Evolutionary conservation across 768 basidiomycete species (phyloP).

Genomic region (Daedalea quercina): DNA sequence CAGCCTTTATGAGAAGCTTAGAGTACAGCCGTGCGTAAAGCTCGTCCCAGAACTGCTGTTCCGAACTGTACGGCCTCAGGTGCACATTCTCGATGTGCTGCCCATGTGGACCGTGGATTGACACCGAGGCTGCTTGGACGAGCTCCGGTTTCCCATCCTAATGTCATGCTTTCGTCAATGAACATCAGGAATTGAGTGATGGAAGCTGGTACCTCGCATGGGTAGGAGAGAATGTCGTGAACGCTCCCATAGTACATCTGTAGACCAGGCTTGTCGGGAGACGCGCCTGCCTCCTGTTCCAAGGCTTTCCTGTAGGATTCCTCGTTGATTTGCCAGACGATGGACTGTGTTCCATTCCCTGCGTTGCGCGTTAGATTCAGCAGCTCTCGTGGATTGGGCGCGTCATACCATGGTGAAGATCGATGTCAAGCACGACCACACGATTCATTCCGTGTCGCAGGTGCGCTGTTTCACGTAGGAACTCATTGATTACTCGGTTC

Average conservation of each 20-base stretch:
- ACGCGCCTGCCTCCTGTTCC: slow-evolving; percentile 38
- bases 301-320: slow-evolving; percentile 70
- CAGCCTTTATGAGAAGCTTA: slow-evolving; percentile 57
- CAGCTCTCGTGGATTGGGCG: background rate
- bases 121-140: slow-evolving; percentile 83
- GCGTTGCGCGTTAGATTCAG: background rate
- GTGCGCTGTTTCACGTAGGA: slow-evolving; percentile 52
- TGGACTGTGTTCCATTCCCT: slow-evolving; percentile 94
- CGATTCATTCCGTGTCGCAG: slow-evolving; percentile 71
- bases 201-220: slow-evolving; percentile 64
- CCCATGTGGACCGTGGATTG: slow-evolving; percentile 72
- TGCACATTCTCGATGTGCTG: slow-evolving; percentile 88
- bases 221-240: slow-evolving; percentile 91
- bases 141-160: slow-evolving; percentile 77
- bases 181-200: background rate
- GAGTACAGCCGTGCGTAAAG: slow-evolving; percentile 67
- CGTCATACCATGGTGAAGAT: slow-evolving; percentile 74
- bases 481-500: background rate
- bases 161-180: slow-evolving; percentile 4
- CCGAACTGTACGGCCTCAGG: slow-evolving; percentile 62
- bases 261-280: slow-evolving; percentile 35
- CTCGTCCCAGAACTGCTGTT: slow-evolving; percentile 67
- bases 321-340: slow-evolving; percentile 88
- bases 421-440: slow-evolving; percentile 86
- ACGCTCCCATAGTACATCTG: slow-evolving; percentile 84